A percentile compares a stretch with the other conserved stretches of the same genome.
phyloP scores from a whole-genome alignment of 768 basidiomycete species.

The Suillus spraguei region DNA sequence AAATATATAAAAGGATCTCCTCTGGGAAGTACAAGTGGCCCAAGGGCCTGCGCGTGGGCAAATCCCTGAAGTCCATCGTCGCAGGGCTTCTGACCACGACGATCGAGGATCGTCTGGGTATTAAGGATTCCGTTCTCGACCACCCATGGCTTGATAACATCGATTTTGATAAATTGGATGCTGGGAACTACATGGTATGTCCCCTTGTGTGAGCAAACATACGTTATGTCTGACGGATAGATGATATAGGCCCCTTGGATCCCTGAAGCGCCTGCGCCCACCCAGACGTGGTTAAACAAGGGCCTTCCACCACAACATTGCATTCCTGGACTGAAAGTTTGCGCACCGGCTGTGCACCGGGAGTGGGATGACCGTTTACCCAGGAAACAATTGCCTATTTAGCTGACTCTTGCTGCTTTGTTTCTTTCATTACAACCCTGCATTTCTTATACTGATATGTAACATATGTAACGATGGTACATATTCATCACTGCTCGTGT shows the following conservation, averaged over 20 bases:
- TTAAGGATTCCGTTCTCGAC: conserved; percentile 33
- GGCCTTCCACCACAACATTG: conserved; percentile 38
- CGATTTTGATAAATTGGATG: conserved; percentile 49
- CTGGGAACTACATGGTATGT: conserved; percentile 48
- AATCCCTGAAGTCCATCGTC: conserved; percentile 45
- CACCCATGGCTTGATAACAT: conserved; percentile 52
- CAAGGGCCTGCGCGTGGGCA: conserved; percentile 35
- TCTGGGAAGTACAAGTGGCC: conserved; percentile 43
- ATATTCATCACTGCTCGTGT: no score
- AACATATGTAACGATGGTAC: no score
- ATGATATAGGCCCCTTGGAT: conserved; percentile 45
- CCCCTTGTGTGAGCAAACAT: background rate
- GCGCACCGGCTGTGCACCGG: conserved; percentile 36
- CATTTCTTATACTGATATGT: background rate
- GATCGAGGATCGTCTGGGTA: conserved; percentile 39
- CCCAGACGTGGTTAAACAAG: conserved; percentile 40
- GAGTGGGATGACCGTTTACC: conserved; percentile 40
- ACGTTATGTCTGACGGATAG: conserved; percentile 2
- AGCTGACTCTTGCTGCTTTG: background rate
- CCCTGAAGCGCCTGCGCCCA: conserved; percentile 30
- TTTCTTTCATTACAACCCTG: background rate
- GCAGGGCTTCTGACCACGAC: conserved; percentile 40
- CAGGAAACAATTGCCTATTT: conserved; percentile 10
- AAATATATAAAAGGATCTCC: conserved; percentile 27
- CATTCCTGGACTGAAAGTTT: conserved; percentile 43